phyloP scores from a whole-genome alignment of 345 rosid species.

The Brassica cretica region DNA sequence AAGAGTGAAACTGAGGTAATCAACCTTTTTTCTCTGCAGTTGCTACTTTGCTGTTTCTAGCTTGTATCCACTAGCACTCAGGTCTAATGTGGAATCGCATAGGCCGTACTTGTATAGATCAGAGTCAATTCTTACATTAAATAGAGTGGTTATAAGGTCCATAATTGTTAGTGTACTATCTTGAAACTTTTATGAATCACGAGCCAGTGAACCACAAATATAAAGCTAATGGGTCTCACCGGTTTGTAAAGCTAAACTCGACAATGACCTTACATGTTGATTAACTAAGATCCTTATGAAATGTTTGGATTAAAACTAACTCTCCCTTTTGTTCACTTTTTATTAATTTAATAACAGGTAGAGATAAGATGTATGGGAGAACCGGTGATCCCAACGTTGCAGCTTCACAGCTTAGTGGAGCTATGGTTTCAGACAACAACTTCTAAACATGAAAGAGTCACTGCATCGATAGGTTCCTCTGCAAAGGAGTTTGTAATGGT shows the following conservation, averaged over 20 bases:
- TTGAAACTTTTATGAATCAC: not conserved
- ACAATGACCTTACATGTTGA: not conserved
- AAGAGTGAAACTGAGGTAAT: conserved; percentile 77
- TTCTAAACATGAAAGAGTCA: conserved; percentile 54
- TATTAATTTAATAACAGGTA: conserved; percentile 46
- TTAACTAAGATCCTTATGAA: not conserved
- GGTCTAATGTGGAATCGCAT: not conserved
- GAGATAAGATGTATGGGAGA: conserved; percentile 88
- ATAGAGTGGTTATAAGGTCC: not conserved
- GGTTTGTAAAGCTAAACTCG: not conserved
- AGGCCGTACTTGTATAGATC: not conserved
- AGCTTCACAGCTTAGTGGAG: conserved; percentile 67
- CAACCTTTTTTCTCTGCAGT: not conserved
- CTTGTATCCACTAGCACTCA: not conserved
- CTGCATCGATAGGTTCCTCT: conserved; percentile 69
- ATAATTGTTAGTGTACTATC: conserved; percentile 8
- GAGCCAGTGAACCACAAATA: not conserved
- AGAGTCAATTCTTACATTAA: not conserved
- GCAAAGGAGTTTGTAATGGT: conserved; percentile 96
- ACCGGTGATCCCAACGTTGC: conserved; percentile 67
- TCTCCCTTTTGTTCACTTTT: not conserved
- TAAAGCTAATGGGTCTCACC: conserved; percentile 5
- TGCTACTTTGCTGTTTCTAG: conserved; percentile 1
- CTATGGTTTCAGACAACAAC: conserved; percentile 69
- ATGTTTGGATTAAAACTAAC: not conserved